Conservation (phyloP, 441 rosid species). For the Erodium trifolium region DNA sequence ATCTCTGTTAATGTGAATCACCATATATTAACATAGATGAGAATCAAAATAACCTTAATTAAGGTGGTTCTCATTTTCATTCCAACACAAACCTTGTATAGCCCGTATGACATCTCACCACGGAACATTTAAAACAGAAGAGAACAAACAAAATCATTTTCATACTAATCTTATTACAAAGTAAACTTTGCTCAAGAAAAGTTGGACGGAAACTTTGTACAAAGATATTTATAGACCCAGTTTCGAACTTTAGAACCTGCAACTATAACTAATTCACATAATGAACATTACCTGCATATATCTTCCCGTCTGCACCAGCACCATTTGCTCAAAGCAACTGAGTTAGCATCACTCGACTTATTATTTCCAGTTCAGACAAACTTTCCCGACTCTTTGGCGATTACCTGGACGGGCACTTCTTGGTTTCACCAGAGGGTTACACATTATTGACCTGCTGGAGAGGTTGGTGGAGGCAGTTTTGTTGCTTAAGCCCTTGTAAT, state of each 20-base stretch:
- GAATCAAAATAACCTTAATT: no score
- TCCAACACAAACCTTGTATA: no score
- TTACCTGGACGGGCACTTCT: conserved; percentile 24
- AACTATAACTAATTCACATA: background rate
- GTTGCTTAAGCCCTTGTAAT: conserved; percentile 32
- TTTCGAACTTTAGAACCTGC: background rate
- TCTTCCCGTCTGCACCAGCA: no score
- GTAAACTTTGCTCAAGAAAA: background rate
- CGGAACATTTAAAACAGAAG: no score
- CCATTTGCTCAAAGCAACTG: background rate
- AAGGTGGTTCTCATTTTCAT: no score
- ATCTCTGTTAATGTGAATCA: no score
- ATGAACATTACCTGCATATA: background rate
- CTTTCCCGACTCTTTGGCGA: conserved; percentile 17
- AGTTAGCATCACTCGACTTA: background rate
- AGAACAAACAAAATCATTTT: no score
- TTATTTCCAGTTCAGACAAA: conserved; percentile 12
- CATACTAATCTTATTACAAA: background rate
- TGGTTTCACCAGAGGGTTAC: conserved; percentile 34
- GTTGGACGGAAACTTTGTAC: background rate
- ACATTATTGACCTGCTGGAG: conserved; percentile 14
- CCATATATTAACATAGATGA: no score
- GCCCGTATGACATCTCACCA: no score
- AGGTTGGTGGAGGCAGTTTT: conserved; percentile 23
- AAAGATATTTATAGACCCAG: background rate